Evolutionary conservation across 1,139 yeast species (phyloP).

Genomic region (Pichia sp.): DNA sequence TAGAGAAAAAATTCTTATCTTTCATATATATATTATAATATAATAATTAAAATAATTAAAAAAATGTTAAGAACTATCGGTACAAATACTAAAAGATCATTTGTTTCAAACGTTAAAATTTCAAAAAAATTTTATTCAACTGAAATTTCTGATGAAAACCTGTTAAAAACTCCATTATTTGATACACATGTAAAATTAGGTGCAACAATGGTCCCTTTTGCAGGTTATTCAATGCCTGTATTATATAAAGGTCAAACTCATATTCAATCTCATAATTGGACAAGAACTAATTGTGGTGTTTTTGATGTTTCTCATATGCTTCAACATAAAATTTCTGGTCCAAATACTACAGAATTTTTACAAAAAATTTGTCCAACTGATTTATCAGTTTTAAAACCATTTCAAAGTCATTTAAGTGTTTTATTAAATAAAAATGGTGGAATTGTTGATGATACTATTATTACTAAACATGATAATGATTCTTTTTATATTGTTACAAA

Average conservation of each 20-base stretch:
- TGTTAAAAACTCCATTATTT: conserved; percentile 69
- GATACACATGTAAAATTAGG: conserved; percentile 73
- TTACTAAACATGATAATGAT: conserved; percentile 76
- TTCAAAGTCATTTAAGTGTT: conserved; percentile 70
- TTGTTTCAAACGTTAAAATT: background rate
- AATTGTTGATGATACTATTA: conserved; percentile 88
- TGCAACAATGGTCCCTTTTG: conserved; percentile 92
- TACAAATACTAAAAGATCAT: background rate
- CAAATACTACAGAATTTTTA: conserved; percentile 60
- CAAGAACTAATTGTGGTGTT: conserved; percentile 77
- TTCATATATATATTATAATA: too few species aligned
- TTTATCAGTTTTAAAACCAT: conserved; percentile 46
- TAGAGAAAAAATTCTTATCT: too few species aligned
- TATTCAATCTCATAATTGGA: conserved; percentile 93
- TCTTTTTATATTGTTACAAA: conserved; percentile 89
- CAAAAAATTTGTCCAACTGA: conserved; percentile 86
- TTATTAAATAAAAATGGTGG: conserved; percentile 70
- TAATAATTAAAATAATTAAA: too few species aligned
- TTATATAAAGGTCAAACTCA: conserved; percentile 77
- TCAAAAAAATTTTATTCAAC: conserved; percentile 16
- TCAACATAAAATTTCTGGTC: conserved; percentile 74
- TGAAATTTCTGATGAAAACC: conserved; percentile 14
- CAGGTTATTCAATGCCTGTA: conserved; percentile 94
- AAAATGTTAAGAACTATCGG: conserved; percentile 1
- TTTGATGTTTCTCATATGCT: conserved; percentile 98